These are phyloP conservation scores for Pachyrhizus erosus DNA, from an alignment of 306 rosid species.

Conservation along the genomic window DNA sequence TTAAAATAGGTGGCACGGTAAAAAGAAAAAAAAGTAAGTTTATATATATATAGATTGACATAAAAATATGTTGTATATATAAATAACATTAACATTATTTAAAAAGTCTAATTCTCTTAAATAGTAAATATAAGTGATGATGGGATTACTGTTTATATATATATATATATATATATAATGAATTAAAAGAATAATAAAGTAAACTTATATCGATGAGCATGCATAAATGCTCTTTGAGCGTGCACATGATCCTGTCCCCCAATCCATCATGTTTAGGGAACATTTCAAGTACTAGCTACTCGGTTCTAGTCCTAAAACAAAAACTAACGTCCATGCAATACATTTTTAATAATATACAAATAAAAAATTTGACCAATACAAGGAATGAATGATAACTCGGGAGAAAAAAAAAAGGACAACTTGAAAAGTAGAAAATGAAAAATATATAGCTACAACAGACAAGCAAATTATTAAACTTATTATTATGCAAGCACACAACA, in stretches of 20 bases:
- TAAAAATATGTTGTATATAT: too few species aligned
- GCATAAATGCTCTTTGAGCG: conserved; percentile 63
- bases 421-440: conserved; percentile 19
- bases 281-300: conserved; percentile 50
- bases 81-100: too few species aligned
- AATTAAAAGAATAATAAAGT: neutral
- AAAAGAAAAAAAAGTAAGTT: too few species aligned
- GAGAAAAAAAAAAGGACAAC: neutral
- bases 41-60: too few species aligned
- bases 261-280: conserved; percentile 41
- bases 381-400: conserved; percentile 6
- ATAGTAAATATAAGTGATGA: too few species aligned
- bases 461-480: conserved; percentile 51
- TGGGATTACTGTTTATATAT: too few species aligned
- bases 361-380: conserved; percentile 32
- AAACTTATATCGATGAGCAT: conserved; percentile 36
- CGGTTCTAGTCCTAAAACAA: conserved; percentile 38
- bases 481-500: conserved; percentile 44
- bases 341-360: neutral
- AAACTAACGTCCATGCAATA: conserved; percentile 14
- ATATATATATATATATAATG: neutral
- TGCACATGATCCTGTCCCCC: conserved; percentile 82
- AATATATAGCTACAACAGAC: conserved; percentile 40
- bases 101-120: too few species aligned
- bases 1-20: too few species aligned